Evolutionary conservation across 139 green algal species (phyloP).

Genomic region (Picocystis salinarum): DNA sequence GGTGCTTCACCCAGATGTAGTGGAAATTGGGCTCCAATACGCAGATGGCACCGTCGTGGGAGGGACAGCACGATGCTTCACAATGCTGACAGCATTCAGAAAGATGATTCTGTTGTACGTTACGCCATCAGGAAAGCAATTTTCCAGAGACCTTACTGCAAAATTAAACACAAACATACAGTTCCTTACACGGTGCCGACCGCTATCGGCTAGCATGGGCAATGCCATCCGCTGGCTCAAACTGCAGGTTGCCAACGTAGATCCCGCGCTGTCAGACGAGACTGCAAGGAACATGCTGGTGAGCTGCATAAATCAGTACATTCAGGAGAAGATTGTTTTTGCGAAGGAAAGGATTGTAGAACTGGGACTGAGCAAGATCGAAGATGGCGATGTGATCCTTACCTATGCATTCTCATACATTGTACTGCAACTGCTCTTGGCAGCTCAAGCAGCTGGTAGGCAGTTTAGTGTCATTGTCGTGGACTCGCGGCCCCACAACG

Average conservation of each 20-base stretch:
- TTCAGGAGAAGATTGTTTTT: constrained; percentile 50
- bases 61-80: constrained; percentile 60
- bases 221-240: constrained; percentile 43
- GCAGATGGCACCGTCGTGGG: constrained; percentile 51
- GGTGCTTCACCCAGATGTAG: constrained; percentile 40
- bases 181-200: constrained; percentile 72
- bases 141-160: constrained; percentile 53
- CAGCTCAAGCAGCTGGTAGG: constrained; percentile 19
- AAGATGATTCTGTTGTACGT: constrained; percentile 56
- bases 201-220: constrained; percentile 66
- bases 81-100: constrained; percentile 57
- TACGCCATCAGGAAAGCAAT: constrained; percentile 32
- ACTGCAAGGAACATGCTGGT: constrained; percentile 3
- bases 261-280: constrained; percentile 17
- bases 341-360: constrained; percentile 47
- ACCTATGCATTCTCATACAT: constrained; percentile 59
- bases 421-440: constrained; percentile 33
- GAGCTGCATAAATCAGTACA: constrained; percentile 11
- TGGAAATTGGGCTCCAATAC: constrained; percentile 61
- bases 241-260: constrained; percentile 12
- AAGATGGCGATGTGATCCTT: constrained; percentile 72
- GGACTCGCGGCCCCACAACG: constrained; percentile 47
- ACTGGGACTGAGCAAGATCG: constrained; percentile 51
- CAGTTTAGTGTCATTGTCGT: constrained; percentile 12
- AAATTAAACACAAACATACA: constrained; percentile 55